Evolutionary conservation across 2,329 filamentous ascomycete genomes (phyloP).

Genomic region (Aspergillus fumigatiaffinis): DNA sequence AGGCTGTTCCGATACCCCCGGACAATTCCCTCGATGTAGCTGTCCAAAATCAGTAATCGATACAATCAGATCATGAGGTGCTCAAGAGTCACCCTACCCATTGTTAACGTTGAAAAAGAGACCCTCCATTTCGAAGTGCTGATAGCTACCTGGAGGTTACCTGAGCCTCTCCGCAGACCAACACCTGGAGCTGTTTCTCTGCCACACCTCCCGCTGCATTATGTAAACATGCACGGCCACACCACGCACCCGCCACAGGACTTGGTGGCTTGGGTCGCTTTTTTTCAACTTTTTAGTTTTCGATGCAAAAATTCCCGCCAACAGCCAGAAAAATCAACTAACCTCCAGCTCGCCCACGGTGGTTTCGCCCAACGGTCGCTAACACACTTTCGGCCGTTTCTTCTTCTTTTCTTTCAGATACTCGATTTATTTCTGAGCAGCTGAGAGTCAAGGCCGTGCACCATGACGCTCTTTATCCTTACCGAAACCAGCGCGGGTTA

Average conservation of each 20-base stretch:
- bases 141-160: slow-evolving; percentile 12
- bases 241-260: slow-evolving; percentile 24
- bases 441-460: slow-evolving; percentile 37
- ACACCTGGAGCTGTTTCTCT: neutral
- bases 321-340: slow-evolving; percentile 17
- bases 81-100: slow-evolving; percentile 58
- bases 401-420: slow-evolving; percentile 19
- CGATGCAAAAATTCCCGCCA: slow-evolving; percentile 35
- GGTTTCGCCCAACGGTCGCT: slow-evolving; percentile 30
- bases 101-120: slow-evolving; percentile 93
- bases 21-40: slow-evolving; percentile 96
- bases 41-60: slow-evolving; percentile 37
- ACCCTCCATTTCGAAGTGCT: slow-evolving; percentile 67
- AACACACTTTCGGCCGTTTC: slow-evolving; percentile 19
- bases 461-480: slow-evolving; percentile 87
- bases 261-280: slow-evolving; percentile 24
- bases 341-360: slow-evolving; percentile 29
- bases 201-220: slow-evolving; percentile 15
- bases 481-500: slow-evolving; percentile 95
- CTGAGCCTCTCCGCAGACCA: slow-evolving; percentile 16
- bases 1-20: slow-evolving; percentile 94
- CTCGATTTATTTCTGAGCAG: slow-evolving; percentile 17
- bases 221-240: slow-evolving; percentile 28
- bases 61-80: neutral
- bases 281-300: slow-evolving; percentile 33